Evolutionary conservation across 2,329 filamentous ascomycete genomes (phyloP).

Genomic region (Pestalotiopsis sp.): DNA sequence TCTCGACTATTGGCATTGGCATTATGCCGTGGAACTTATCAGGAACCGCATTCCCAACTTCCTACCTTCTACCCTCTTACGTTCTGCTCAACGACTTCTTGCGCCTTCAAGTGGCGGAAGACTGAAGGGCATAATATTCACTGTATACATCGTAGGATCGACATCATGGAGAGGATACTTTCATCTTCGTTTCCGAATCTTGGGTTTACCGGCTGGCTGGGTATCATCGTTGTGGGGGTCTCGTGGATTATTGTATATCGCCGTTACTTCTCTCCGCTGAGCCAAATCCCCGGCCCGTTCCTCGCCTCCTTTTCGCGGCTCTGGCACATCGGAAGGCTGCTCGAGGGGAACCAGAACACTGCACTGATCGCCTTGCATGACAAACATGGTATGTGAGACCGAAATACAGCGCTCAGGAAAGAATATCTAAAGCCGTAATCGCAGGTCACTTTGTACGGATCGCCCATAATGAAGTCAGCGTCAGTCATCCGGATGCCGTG

Average conservation of each 20-base stretch:
- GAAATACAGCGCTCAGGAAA: fast-evolving
- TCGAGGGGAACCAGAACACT: neutral
- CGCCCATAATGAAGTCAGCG: constrained; percentile 43
- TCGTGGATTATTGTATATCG: neutral
- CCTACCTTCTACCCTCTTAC: too few species aligned
- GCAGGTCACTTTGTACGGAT: constrained; percentile 44
- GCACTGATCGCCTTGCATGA: constrained; percentile 2
- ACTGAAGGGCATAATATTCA: too few species aligned
- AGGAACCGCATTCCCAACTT: neutral
- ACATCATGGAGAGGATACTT: neutral
- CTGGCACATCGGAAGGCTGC: constrained; percentile 5
- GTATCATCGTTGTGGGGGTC: neutral
- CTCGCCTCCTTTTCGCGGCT: constrained; percentile 6
- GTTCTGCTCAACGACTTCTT: too few species aligned
- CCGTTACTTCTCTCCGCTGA: neutral
- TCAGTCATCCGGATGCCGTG: constrained; percentile 43
- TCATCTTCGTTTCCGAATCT: neutral
- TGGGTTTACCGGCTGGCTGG: neutral
- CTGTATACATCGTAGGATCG: too few species aligned
- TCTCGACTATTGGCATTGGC: neutral
- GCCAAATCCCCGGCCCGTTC: constrained; percentile 1
- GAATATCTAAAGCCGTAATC: too few species aligned
- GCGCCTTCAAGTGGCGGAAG: too few species aligned
- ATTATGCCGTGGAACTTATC: neutral
- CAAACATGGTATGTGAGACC: neutral